Percentiles rank a stretch among this genome's conserved stretches.
Conservation (phyloP, 2,329 filamentous ascomycete species). For the Atkinsonella texensis region DNA sequence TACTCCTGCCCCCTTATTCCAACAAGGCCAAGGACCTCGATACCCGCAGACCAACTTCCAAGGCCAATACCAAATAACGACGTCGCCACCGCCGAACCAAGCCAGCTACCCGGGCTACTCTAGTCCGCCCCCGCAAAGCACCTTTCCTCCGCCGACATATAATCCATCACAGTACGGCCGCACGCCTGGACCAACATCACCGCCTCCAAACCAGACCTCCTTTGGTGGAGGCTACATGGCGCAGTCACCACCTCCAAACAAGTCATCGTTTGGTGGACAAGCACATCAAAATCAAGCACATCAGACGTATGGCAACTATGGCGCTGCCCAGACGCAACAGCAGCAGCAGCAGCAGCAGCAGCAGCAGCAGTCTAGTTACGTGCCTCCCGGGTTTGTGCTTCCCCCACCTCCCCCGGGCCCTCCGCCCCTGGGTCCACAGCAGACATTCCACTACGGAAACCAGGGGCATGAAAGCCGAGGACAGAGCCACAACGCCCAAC, state of each 20-base stretch:
- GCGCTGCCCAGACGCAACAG: constrained; percentile 19
- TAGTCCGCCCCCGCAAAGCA: constrained; percentile 27
- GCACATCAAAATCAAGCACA: constrained; percentile 32
- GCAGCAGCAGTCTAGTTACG: constrained; percentile 27
- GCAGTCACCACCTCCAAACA: constrained; percentile 46
- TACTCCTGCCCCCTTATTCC: constrained; percentile 35
- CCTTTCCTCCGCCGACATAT: constrained; percentile 40
- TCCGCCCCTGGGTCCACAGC: constrained; percentile 48
- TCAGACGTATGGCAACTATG: constrained; percentile 23
- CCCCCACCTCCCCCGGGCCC: constrained; percentile 52
- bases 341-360: constrained; percentile 2
- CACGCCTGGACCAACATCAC: constrained; percentile 45
- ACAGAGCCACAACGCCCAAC: constrained; percentile 5
- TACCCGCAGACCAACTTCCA: constrained; percentile 44
- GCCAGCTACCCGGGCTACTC: constrained; percentile 30
- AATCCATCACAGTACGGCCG: constrained; percentile 48
- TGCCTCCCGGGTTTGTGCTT: constrained; percentile 47
- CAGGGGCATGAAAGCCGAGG: constrained; percentile 21
- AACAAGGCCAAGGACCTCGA: constrained; percentile 30
- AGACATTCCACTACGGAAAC: constrained; percentile 44
- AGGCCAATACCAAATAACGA: constrained; percentile 48
- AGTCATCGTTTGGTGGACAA: constrained; percentile 33
- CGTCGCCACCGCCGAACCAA: constrained; percentile 40
- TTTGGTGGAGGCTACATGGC: constrained; percentile 31
- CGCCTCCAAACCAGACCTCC: constrained; percentile 48